phyloP scores from a whole-genome alignment of 495 filamentous ascomycete genomes.

The Aspergillus asperescens region DNA sequence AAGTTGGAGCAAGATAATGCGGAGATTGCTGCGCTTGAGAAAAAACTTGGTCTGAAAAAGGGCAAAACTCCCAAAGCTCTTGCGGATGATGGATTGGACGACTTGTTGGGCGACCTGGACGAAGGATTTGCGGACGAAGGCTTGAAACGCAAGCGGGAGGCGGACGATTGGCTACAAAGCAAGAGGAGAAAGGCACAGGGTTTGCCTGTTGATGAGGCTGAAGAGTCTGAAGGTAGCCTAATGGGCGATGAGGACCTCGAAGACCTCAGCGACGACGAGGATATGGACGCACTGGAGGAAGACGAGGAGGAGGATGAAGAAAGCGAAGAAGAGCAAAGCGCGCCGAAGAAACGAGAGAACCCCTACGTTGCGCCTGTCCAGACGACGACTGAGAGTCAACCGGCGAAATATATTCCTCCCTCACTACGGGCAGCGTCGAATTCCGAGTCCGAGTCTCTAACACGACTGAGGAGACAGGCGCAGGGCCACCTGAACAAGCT shows the following conservation, averaged over 20 bases:
- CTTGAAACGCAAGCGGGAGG: constrained; percentile 53
- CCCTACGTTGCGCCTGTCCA: constrained; percentile 55
- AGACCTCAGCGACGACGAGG: constrained; percentile 25
- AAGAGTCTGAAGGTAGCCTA: constrained; percentile 24
- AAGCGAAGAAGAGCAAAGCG: constrained; percentile 22
- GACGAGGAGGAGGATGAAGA: constrained; percentile 38
- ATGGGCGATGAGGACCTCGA: constrained; percentile 25
- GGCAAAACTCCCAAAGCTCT: constrained; percentile 72
- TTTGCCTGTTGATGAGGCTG: constrained; percentile 27
- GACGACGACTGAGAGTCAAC: constrained; percentile 16
- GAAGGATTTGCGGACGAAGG: constrained; percentile 44
- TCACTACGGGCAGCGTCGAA: constrained; percentile 62
- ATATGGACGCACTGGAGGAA: constrained; percentile 35
- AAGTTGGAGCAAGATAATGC: constrained; percentile 69
- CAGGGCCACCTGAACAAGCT: constrained; percentile 90
- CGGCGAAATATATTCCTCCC: constrained; percentile 79
- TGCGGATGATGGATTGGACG: constrained; percentile 79
- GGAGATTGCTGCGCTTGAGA: constrained; percentile 84
- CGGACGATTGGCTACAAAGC: constrained; percentile 51
- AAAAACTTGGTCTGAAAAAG: constrained; percentile 78
- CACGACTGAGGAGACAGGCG: constrained; percentile 67
- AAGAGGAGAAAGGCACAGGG: constrained; percentile 64
- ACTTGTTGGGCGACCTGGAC: constrained; percentile 67
- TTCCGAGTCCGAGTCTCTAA: constrained; percentile 61
- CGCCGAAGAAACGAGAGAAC: constrained; percentile 50